Evolutionary conservation across 2,329 filamentous ascomycete genomes (phyloP), one percentile per base, ranked within the genome.

Genomic region (Trematosphaeria pertusa): DNA sequence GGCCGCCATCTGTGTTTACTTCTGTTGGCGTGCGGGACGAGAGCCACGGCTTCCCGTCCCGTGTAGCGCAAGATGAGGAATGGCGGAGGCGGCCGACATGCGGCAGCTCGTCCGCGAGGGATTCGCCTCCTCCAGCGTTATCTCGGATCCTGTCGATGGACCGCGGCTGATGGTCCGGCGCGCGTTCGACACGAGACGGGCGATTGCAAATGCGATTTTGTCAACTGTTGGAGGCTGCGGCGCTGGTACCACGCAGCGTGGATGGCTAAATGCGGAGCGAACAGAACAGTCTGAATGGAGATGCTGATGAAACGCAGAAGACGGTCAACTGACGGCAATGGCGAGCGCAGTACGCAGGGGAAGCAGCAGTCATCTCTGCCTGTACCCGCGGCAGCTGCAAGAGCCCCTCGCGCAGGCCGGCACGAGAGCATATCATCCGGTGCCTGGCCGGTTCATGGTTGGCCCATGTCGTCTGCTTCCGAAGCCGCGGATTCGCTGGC

Each of bases 171-270:
- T n/a, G n/a, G n/a, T 5, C 6, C 14, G n/a, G 32, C 14, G 32
- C 32, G 32, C 32, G 11, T 35, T 10, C n/a, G 24, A 4, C 18
- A 37, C 8, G 4, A 10, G n/a, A 10, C n/a, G 17, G 3, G 31
- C 35, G 49, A 52, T 62, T 60, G 52, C 54, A 58, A 60, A 62
- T 60, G 42, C 49, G 41, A 51, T 58, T 49, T 54, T 39, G 56
- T 60, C 52, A 62, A n/a, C n/a, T n/a, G n/a, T n/a, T n/a, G 24
- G 24, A 28, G 7, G 12, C 12, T 28, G 8, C 24, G 24, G 8
- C 8, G 12, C 7, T 28, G 12, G 24, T 7, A 12, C 24, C 24
- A 7, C 7, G 12, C 8, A 8, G 24, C 24, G 24, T 28, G 24
- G 24, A 28, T 28, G 24, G 24, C 24, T 28, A 28, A 28, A 28